These are phyloP conservation scores for Hymenoscyphus repandus DNA, from an alignment of 2,329 filamentous ascomycete species.

Conservation along the genomic window DNA sequence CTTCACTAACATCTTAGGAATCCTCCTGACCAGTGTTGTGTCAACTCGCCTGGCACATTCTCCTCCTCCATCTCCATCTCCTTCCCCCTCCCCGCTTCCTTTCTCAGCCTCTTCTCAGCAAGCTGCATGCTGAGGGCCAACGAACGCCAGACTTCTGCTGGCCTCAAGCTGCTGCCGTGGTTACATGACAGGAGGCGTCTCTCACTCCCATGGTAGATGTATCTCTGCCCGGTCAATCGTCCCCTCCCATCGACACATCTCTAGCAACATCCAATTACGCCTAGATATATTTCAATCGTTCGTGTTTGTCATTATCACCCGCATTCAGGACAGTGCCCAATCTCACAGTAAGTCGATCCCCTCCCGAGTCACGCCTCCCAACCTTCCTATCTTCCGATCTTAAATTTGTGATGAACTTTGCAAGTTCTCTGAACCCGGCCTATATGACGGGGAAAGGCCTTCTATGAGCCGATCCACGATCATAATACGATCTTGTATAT, in stretches of 20 bases:
- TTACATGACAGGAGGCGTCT: slow-evolving; percentile 1
- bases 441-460: slow-evolving; percentile 6
- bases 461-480: slow-evolving; percentile 1
- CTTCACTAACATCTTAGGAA: background rate
- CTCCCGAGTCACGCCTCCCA: background rate
- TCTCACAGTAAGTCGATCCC: slow-evolving; percentile 1
- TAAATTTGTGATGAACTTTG: slow-evolving; percentile 5
- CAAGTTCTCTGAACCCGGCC: slow-evolving; percentile 3
- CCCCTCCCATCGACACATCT: background rate
- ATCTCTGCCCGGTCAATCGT: background rate
- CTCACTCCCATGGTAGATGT: background rate
- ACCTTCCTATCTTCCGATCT: background rate
- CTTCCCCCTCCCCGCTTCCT: no score
- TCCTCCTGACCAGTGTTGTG: background rate
- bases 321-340: background rate
- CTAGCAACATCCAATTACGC: background rate
- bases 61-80: background rate
- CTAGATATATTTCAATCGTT: background rate
- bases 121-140: slow-evolving; percentile 2
- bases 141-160: background rate
- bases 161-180: background rate
- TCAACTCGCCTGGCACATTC: background rate
- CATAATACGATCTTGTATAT: slow-evolving; percentile 4
- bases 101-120: background rate
- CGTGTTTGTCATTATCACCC: background rate